A percentile compares a stretch with the other conserved stretches of the same genome.
Evolutionary conservation across 2,329 filamentous ascomycete species (phyloP).

Genomic region (Penicillium polonicum): DNA sequence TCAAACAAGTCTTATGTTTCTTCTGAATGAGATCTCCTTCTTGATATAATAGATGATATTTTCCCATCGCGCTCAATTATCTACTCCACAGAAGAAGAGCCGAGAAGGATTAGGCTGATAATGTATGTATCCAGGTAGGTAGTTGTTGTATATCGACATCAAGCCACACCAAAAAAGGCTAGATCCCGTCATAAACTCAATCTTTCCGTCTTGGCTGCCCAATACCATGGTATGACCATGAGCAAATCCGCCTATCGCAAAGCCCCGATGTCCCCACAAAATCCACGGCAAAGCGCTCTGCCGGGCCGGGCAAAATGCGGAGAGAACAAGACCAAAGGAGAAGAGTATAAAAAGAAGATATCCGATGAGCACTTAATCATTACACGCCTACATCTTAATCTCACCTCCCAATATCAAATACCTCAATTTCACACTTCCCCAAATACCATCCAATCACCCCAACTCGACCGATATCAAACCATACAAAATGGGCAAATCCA

Average conservation of each 20-base stretch:
- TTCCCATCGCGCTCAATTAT: too few relatives aligned
- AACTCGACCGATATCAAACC: not conserved
- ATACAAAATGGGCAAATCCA: conserved; percentile 39
- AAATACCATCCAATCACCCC: not conserved
- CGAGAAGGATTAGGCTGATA: too few relatives aligned
- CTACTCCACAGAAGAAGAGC: too few relatives aligned
- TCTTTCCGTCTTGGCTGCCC: too few relatives aligned
- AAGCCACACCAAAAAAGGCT: too few relatives aligned
- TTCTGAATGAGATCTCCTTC: too few relatives aligned
- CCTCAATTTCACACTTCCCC: not conserved
- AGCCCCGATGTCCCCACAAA: not conserved
- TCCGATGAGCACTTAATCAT: not conserved
- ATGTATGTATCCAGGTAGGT: too few relatives aligned
- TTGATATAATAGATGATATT: too few relatives aligned
- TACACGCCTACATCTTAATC: not conserved
- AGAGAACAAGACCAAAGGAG: conserved; percentile 2
- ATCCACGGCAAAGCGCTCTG: conserved; percentile 23
- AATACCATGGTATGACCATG: too few relatives aligned
- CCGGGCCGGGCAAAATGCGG: conserved; percentile 14
- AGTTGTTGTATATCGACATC: too few relatives aligned
- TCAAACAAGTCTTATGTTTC: too few relatives aligned
- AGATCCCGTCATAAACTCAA: too few relatives aligned
- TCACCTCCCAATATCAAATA: not conserved
- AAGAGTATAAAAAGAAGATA: conserved; percentile 1
- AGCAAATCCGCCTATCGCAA: not conserved